phyloP scores from a whole-genome alignment of 2,329 filamentous ascomycete species.

The Xylariaceae sp. region DNA sequence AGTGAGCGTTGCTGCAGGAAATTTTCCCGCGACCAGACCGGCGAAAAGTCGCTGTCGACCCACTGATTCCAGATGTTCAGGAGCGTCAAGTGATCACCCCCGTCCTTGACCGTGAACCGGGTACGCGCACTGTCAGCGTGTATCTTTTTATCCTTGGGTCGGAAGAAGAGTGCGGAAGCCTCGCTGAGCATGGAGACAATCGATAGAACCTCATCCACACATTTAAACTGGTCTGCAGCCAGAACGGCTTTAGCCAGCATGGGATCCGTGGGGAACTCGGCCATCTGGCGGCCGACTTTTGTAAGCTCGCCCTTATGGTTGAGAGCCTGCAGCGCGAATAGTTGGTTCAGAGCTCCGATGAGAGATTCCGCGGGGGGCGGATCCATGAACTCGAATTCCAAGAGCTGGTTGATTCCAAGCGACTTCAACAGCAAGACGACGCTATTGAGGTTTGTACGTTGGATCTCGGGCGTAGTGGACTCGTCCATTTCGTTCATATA shows the following conservation, averaged over 20 bases:
- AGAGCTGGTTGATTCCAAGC: conserved; percentile 82
- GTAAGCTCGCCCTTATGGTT: conserved; percentile 87
- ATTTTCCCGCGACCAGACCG: conserved; percentile 85
- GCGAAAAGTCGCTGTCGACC: conserved; percentile 85
- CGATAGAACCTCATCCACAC: conserved; percentile 85
- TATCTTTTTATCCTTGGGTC: conserved; percentile 95
- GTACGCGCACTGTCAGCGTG: conserved; percentile 87
- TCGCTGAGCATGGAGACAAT: conserved; percentile 95
- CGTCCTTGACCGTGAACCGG: conserved; percentile 83
- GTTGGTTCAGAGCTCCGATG: conserved; percentile 79
- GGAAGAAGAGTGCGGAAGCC: conserved; percentile 82
- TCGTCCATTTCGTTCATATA: conserved; percentile 95
- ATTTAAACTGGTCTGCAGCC: conserved; percentile 83
- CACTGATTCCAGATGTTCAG: conserved; percentile 95
- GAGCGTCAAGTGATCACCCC: conserved; percentile 81
- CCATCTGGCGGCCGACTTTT: conserved; percentile 87
- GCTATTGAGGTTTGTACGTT: conserved; percentile 78
- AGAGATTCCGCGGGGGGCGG: conserved; percentile 84
- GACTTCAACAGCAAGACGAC: conserved; percentile 84
- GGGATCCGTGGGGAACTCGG: conserved; percentile 87
- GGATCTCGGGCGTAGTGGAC: conserved; percentile 86
- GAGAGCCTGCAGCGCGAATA: conserved; percentile 84
- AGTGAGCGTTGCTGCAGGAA: conserved; percentile 90
- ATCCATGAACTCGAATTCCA: conserved; percentile 96
- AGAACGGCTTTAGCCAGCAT: conserved; percentile 88